Evolutionary conservation across 2,329 filamentous ascomycete species (phyloP), one percentile per base, ranked within the genome.

Genomic region (Cladosporium colombiae): DNA sequence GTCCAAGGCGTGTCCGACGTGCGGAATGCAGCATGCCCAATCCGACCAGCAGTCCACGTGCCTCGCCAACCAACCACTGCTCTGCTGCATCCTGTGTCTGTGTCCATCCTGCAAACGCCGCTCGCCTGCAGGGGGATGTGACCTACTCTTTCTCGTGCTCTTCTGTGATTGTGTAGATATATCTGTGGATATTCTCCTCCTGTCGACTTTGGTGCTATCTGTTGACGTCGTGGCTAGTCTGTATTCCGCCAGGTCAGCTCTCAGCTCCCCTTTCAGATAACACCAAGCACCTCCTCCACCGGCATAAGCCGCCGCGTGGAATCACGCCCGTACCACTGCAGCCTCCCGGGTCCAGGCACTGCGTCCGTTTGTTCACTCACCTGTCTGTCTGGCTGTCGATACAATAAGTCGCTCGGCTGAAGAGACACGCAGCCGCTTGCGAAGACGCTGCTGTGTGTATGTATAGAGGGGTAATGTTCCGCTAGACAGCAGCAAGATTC

Each of bases 1-100:
- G 44, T 61, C n/a, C n/a, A 35, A 52, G 59, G 40, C n/a, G 46
- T 52, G 44, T 56, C 35, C 49, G 33, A 23, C 49, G 21, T 55
- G 50, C 33, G 61, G 61, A 63, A 63, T 63, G 61, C 49, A 46
- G 37, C 35, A 40, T 23, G 23, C 35, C 37, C 50, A 55, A 63
- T 62, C 56, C 56, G 56, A 21, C 56, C 59, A 53, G 46, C 46
- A 52, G 11, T 40, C 59, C 46, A 62, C 59, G 59, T 53, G 59
- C 55, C 5, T 37, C 29, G 44, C 59, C 29, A 31, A 35, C 37
- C 58, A 49, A 55, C 52, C 52, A 55, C 52, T 55, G 27, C 18
- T 21, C 58, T 40, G 55, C 53, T 40, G 55, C 53, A 57, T 11
- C 14, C 53, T 53, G 50, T 27, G 8, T 14, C 27, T 55, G 50